Evolutionary conservation across 768 basidiomycete species (phyloP), one percentile per base, ranked within the genome.

Genomic region (Ramaria rubella): DNA sequence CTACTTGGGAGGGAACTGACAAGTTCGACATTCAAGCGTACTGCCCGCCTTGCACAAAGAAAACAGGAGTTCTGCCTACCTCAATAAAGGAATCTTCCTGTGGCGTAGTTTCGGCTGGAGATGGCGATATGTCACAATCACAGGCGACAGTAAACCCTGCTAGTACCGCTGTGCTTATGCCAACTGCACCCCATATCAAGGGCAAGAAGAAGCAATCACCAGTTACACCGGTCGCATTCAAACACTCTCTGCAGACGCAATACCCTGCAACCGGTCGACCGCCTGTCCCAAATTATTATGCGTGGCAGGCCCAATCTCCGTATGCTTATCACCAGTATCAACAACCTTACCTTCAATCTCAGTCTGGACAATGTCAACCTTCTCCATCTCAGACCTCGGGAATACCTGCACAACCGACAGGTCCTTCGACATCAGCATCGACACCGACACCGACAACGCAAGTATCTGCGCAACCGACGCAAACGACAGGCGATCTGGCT

Each of bases 11-110:
- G 17, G 40, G 40, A 27, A 44, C 40, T 44, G 24, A 31, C 27
- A n/a, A 46, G 6, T 19, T 48, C 24, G 2, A 8, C 27, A 48
- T 48, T n/a, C 1, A 21, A 56, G 55, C 29, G 24, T 56, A 46
- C 33, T 56, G 55, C 29, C 55, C 55, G 29, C 43, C 55, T 19
- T 56, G 55, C 29, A 49, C 19, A 45, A 56, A 46, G 27, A 56
- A 56, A 40, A 29, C 36, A 48, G 14, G 26, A 5, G n/a, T 31
- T 19, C 7, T 29, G 21, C 14, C 42, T n/a, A 26, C 21, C 5
- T 23, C 52, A 17, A 21, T 30, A 5, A 14, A 2, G 17, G 52
- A 31, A 12, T 33, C 33, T 52, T 27, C 33, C 19, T 14, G 11
- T 26, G 33, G 5, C 21, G 24, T 15, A 1, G 6, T 33, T 14